A percentile compares a stretch with the other conserved stretches of the same genome.
Evolutionary conservation across 2,329 filamentous ascomycete species (phyloP).

Genomic region (Fusarium tuaranense): DNA sequence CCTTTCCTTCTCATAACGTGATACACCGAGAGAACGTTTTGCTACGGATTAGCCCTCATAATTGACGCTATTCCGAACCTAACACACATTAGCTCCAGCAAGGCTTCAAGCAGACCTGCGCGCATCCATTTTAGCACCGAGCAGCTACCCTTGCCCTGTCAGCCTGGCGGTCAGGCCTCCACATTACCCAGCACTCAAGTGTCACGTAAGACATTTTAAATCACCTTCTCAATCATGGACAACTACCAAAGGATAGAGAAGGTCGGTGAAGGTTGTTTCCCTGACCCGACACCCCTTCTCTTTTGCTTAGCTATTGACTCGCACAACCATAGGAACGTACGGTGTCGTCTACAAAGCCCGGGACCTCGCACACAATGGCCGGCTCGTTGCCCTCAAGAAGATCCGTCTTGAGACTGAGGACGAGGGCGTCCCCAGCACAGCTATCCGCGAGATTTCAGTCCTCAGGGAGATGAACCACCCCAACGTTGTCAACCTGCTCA

Average conservation of each 20-base stretch:
- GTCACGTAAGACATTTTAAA: not conserved
- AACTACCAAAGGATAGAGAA: conserved; percentile 98
- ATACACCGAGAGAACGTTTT: not conserved
- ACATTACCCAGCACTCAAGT: not conserved
- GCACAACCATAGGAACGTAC: conserved; percentile 76
- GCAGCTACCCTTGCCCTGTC: not conserved
- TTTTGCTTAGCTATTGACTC: not conserved
- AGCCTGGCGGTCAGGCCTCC: not conserved
- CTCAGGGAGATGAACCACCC: conserved; percentile 94
- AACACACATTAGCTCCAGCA: not conserved
- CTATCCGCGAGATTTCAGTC: conserved; percentile 93
- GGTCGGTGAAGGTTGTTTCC: conserved; percentile 84
- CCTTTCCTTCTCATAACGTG: not conserved
- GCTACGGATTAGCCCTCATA: not conserved
- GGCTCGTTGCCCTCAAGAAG: conserved; percentile 94
- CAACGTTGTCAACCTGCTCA: conserved; percentile 87
- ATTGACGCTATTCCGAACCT: not conserved
- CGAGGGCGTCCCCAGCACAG: conserved; percentile 91
- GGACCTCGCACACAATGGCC: conserved; percentile 82
- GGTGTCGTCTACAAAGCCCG: conserved; percentile 95
- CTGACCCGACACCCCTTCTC: not conserved
- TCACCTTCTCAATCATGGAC: conserved; percentile 71
- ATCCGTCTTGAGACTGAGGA: conserved; percentile 95
- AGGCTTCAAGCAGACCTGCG: rapidly evolving
- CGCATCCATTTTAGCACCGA: not conserved